A percentile compares a stretch with the other conserved stretches of the same genome.
Conservation (phyloP, 257 asterid species). For the Solanum bulbocastanum region DNA sequence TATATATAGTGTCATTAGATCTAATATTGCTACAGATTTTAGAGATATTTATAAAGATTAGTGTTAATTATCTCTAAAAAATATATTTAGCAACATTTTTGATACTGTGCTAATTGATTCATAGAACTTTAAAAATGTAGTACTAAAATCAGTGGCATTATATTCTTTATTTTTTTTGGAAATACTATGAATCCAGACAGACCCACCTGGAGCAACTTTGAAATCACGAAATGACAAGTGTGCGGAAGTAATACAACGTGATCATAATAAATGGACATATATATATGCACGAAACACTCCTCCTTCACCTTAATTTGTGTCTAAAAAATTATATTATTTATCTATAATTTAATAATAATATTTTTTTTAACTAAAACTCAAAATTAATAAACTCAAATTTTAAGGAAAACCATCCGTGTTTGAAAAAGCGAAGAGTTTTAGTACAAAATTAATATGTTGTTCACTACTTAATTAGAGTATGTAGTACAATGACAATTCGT, state of each 20-base stretch:
- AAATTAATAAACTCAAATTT: not conserved
- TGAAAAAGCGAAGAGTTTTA: no score
- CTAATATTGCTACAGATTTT: rapidly evolving
- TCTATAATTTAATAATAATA: no score
- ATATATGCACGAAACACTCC: not conserved
- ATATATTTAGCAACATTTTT: no score
- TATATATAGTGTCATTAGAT: no score
- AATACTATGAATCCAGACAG: not conserved
- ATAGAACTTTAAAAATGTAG: no score
- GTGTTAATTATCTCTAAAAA: no score
- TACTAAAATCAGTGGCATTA: no score
- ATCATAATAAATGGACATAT: not conserved
- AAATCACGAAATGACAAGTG: not conserved
- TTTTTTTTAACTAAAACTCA: not conserved
- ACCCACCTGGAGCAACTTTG: not conserved
- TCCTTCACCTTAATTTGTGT: not conserved
- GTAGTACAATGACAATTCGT: not conserved
- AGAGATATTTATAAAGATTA: no score
- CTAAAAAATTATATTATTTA: no score
- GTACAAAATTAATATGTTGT: not conserved
- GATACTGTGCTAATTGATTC: no score
- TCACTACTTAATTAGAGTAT: not conserved
- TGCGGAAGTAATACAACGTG: not conserved
- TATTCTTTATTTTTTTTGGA: not conserved
- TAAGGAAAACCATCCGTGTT: not conserved